Evolutionary conservation across 495 filamentous ascomycete genomes (phyloP).

Genomic region (Hypomontagnella monticulosa): DNA sequence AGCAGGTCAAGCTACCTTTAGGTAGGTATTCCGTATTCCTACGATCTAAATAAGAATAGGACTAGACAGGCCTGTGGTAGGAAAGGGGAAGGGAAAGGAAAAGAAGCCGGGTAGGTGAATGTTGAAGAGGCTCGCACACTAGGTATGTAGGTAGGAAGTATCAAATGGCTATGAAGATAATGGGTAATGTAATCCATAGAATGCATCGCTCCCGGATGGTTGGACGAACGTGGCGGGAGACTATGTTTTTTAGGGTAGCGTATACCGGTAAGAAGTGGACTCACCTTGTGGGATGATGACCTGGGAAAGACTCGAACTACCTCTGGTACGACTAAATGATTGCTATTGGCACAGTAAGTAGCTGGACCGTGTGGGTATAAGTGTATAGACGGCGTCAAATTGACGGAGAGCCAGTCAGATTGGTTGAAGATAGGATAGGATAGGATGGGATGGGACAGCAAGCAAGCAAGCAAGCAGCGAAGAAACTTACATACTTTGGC

Average conservation of each 20-base stretch:
- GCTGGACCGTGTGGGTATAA: conserved; percentile 15
- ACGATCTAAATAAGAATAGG: conserved; percentile 34
- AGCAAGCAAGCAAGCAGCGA: conserved; percentile 3
- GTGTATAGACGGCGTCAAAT: conserved; percentile 16
- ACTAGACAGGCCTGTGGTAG: conserved; percentile 32
- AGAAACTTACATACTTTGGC: conserved; percentile 28
- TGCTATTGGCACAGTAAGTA: conserved; percentile 25
- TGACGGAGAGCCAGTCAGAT: conserved; percentile 9
- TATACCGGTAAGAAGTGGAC: conserved; percentile 38
- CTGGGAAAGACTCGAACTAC: conserved; percentile 26
- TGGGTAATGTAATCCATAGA: conserved; percentile 7
- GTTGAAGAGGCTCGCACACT: conserved; percentile 22
- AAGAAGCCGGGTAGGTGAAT: conserved; percentile 15
- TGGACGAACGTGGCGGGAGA: conserved; percentile 17
- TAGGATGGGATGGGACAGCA: too few relatives aligned
- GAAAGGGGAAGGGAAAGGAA: conserved; percentile 19
- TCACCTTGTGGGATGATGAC: conserved; percentile 42
- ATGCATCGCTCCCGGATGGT: conserved; percentile 19
- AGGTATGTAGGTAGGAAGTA: conserved; percentile 1
- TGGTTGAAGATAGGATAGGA: not conserved
- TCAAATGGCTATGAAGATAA: not conserved
- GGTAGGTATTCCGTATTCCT: conserved; percentile 17
- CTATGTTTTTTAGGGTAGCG: conserved; percentile 1
- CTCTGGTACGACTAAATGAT: conserved; percentile 30
- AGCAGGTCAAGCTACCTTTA: conserved; percentile 32